Base-by-base conservation (phyloP, 1,139 yeast genomes). In the Pichiaceae sp. region DNA sequence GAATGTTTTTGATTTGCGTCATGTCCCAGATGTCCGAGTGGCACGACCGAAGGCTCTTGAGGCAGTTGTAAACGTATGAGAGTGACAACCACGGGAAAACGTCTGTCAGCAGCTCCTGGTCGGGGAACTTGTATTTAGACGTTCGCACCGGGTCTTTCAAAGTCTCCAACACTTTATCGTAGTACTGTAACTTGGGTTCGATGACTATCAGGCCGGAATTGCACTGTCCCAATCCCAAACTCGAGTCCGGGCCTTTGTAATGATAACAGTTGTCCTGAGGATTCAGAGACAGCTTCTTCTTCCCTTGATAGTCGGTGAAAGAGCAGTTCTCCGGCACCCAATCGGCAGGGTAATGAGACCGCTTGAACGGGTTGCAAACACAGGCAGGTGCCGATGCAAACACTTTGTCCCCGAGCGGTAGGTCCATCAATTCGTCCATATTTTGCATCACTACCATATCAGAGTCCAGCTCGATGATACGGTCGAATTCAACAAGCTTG, bases 351-450 rank as follows among this genome's bases (percentile, higher is more conserved):
- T 73, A 73, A 45, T 73, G 75, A 1, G 62, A 47, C 42, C 64
- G 63, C 19, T 62, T 50, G 50, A 66, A 59, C 3, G 80, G 79
- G 43, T 73, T 73, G 53, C 79, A 73, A 17, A 71, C 74, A 50
- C 80, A 73, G 2, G 78, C 78, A 45, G 73, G 75, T n/a, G 71
- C 53, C 0, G 78, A 77, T 1, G 77, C 79, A 54, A 72, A 72
- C 2, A 60, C 63, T 9, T 37, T 30, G 3, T 48, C 41, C 4
- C 47, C 41, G 26, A 70, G 50, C 15, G 57, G 55, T 24, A 71
- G 37, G 12, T 63, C 65, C 67, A 74, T 68, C 32, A 74, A 54
- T 46, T 73, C 79, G 52, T 74, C 80, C 71, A 74, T 70, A 46
- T 73, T 72, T 35, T 59, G 56, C 12, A 68, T 41, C 2, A 74